phyloP scores from a whole-genome alignment of 2,329 filamentous ascomycete species.

The Didymella pomorum region DNA sequence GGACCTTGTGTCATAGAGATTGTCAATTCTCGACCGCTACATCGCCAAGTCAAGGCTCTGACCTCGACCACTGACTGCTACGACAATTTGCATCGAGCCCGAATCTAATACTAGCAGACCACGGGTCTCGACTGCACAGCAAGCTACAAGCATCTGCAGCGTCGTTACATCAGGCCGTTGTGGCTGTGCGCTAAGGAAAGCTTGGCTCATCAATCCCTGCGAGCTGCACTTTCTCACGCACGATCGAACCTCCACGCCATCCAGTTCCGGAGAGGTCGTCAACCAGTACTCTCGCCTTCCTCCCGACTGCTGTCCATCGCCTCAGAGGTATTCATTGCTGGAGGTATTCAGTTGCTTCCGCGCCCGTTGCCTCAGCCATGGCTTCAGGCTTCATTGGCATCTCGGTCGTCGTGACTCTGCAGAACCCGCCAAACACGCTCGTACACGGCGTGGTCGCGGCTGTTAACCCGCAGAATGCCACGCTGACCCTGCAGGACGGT shows the following conservation, averaged over 20 bases:
- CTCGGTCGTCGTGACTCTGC: constrained; percentile 76
- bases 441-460: constrained; percentile 75
- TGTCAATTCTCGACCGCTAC: background rate
- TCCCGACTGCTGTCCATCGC: background rate
- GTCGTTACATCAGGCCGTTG: constrained; percentile 7
- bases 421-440: constrained; percentile 68
- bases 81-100: background rate
- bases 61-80: background rate
- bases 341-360: background rate
- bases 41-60: background rate
- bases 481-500: constrained; percentile 77
- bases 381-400: constrained; percentile 75
- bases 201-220: constrained; percentile 19
- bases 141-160: background rate
- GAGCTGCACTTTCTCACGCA: background rate
- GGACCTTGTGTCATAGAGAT: background rate
- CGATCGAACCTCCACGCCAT: constrained; percentile 19
- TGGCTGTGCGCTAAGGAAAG: constrained; percentile 16
- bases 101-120: background rate
- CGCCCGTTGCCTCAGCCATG: constrained; percentile 54
- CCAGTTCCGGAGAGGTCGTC: constrained; percentile 19
- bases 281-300: background rate
- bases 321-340: background rate
- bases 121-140: background rate
- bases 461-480: constrained; percentile 68